These are phyloP conservation scores for Blepharisma japonicum DNA, from an alignment of 73 alveolate genomes.

Conservation along the genomic window DNA sequence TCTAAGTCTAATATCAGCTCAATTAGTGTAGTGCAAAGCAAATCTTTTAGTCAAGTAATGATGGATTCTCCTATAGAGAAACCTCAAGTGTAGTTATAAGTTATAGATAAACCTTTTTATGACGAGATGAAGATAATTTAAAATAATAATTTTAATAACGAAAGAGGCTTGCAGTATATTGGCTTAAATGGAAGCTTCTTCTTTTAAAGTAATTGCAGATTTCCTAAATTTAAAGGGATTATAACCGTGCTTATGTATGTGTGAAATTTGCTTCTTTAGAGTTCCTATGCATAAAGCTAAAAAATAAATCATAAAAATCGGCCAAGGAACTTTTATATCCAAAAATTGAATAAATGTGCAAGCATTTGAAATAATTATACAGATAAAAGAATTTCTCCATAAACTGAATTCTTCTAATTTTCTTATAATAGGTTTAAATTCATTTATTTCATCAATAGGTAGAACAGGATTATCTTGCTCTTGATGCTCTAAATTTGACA, in stretches of 20 bases:
- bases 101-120: no score
- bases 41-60: no score
- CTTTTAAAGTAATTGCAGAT: constrained; percentile 1
- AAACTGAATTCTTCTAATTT: constrained; percentile 41
- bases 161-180: no score
- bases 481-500: not conserved
- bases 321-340: constrained; percentile 43
- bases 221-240: not conserved
- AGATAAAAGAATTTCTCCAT: constrained; percentile 23
- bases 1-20: not conserved
- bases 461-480: constrained; percentile 34
- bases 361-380: constrained; percentile 12
- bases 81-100: no score
- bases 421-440: constrained; percentile 31
- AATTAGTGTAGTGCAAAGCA: not conserved
- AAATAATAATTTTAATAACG: no score
- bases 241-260: not conserved
- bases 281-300: not conserved
- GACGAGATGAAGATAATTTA: no score
- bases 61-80: no score
- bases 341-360: constrained; percentile 35
- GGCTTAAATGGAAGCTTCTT: not conserved
- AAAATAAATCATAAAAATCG: constrained; percentile 33
- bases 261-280: not conserved
- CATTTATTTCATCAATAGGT: constrained; percentile 34